These are phyloP conservation scores for Suillus variegatus DNA, from an alignment of 768 basidiomycete genomes.

Conservation along the genomic window DNA sequence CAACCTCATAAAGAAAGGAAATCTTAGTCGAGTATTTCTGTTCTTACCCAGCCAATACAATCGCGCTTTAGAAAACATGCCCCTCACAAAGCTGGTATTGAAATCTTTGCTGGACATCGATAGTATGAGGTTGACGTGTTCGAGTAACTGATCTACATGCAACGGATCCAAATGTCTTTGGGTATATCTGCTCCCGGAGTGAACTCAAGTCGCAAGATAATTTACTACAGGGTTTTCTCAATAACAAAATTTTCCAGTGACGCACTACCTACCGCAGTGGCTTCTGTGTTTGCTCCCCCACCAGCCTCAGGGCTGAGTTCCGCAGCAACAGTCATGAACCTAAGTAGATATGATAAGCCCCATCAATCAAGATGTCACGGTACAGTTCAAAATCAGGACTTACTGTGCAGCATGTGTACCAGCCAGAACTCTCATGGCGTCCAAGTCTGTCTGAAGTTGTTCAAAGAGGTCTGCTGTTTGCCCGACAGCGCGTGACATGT, in stretches of 20 bases:
- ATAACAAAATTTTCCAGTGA: background rate
- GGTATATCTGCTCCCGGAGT: background rate
- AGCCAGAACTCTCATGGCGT: slow-evolving; percentile 78
- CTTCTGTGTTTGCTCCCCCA: background rate
- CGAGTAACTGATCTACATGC: background rate
- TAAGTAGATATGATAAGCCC: slow-evolving; percentile 18
- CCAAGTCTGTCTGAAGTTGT: slow-evolving; percentile 71
- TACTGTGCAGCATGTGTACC: slow-evolving; percentile 83
- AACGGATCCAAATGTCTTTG: background rate
- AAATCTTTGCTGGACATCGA: background rate
- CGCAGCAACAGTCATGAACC: slow-evolving; percentile 54
- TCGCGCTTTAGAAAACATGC: background rate
- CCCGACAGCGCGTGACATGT: slow-evolving; percentile 66
- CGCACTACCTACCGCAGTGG: background rate
- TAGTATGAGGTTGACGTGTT: background rate
- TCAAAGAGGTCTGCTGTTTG: slow-evolving; percentile 80
- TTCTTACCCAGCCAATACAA: background rate
- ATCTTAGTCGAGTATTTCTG: background rate
- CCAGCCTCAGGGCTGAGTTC: slow-evolving; percentile 36
- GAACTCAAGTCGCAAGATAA: background rate
- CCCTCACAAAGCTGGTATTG: background rate
- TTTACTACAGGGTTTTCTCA: background rate
- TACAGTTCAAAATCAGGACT: slow-evolving; percentile 26
- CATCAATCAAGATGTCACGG: background rate
- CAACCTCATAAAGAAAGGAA: background rate